Base-by-base conservation (phyloP, 805 yeast genomes). In the Nematodospora valgi region DNA sequence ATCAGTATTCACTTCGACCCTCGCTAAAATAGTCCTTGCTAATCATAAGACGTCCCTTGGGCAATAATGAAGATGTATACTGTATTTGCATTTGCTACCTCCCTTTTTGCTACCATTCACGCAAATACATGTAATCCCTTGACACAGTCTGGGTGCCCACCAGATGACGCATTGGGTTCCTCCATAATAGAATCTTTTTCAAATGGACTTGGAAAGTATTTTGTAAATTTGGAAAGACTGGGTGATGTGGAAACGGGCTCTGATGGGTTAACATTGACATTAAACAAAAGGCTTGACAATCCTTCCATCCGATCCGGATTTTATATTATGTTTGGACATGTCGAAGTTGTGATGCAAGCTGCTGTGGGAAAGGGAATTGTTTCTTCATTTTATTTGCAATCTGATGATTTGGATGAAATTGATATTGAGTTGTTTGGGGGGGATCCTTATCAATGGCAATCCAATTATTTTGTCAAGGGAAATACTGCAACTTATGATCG, bases 341-440 rank as follows among this genome's bases (percentile, higher is more conserved):
- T 87, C 20, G 94, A 85, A 56, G 87, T 78, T 5, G 68, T 67
- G 1, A 56, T 84, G 41, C 72, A 80, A 54, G 84, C 89, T 12
- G 89, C 94, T 4, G 63, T 73, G 11, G 96, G 96, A 17, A 59
- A 58, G 13, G 96, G 96, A 43, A 71, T 89, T 26, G 77, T 87
- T 10, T 82, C 96, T 0, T 80, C 93, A 2, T 77, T 88, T 46
- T 86, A 81, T 45, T 68, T 88, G 36, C 94, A 86, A 53, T 64
- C 74, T 28, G 96, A 89, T 56, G 95, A 83, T 50, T 66, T 82
- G 44, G 97, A 89, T 59, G 97, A 89, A 61, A 78, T 89, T 30
- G 97, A 89, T 61, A 52, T 84, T 32, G 96, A 89, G 58, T 83
- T 93, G 80, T 68, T 84, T 29, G 96, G 96, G 13, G 79, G 85